Evolutionary conservation across 2,329 filamentous ascomycete species (phyloP).

Genomic region (Xylaria multiplex): DNA sequence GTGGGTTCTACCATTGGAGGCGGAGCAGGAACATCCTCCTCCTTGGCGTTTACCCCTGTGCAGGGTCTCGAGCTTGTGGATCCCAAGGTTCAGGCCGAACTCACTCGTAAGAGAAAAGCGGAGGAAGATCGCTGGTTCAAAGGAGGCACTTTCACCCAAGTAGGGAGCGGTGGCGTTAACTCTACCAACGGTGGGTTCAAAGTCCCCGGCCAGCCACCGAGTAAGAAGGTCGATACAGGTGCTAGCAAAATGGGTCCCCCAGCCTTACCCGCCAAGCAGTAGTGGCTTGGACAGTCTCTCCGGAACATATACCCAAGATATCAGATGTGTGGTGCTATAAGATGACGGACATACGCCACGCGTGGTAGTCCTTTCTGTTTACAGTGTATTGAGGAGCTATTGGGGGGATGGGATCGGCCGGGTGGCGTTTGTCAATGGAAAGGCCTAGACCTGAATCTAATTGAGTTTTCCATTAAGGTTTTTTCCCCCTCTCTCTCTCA

Average conservation of each 20-base stretch:
- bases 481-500: neutral
- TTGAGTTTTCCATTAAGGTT: neutral
- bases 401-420: constrained; percentile 3
- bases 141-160: constrained; percentile 94
- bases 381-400: constrained; percentile 9
- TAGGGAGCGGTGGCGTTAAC: constrained; percentile 57
- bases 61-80: constrained; percentile 96
- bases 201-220: constrained; percentile 67
- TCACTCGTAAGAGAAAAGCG: constrained; percentile 89
- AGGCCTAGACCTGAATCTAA: constrained; percentile 5
- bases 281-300: constrained; percentile 14
- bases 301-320: constrained; percentile 2
- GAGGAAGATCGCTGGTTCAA: constrained; percentile 98
- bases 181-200: constrained; percentile 75
- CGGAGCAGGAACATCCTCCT: constrained; percentile 80
- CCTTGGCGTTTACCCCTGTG: constrained; percentile 91
- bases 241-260: constrained; percentile 60
- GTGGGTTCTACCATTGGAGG: constrained; percentile 77
- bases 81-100: constrained; percentile 87
- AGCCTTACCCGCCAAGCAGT: constrained; percentile 44
- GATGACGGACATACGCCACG: constrained; percentile 12
- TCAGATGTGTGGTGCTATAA: constrained; percentile 4
- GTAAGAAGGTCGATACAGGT: constrained; percentile 77
- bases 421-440: constrained; percentile 28
- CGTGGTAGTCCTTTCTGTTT: constrained; percentile 3